Evolutionary conservation across 441 rosid species (phyloP), one percentile per base, ranked within the genome.

Genomic region (Gossypium trilobum): DNA sequence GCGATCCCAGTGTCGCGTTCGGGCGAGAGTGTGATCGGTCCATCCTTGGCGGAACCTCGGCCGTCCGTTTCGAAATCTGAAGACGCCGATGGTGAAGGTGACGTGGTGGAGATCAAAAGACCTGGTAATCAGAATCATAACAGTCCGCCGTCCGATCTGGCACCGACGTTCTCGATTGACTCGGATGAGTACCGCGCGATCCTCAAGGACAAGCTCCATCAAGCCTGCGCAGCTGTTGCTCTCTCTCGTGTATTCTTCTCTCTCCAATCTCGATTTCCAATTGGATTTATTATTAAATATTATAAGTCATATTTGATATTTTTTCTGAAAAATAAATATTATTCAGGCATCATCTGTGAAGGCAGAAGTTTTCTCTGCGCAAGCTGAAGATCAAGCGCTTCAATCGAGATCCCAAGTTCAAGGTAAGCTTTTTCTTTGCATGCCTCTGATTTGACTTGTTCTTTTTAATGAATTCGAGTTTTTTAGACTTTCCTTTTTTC

Each of bases 151-250:
- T 74, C 73, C 71, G 79, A 75, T 70, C 76, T 78, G 54, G n/a
- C 77, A 17, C 62, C 80, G 44, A 55, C 73, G 78, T 74, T 72
- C 57, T 70, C 77, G 65, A 69, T 73, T 76, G 83, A 81, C 70
- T 48, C 85, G 36, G 90, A 85, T 25, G 86, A 81, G 66, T 75
- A 80, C 75, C 88, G 11, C 51, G 89, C 83, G 70, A 50, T 80
- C 77, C 97, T 93, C 68, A 86, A 87, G 81, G 79, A 67, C 57
- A 83, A 81, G 79, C 93, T 91, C 59, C 85, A 91, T 59, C 83
- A 80, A 7, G 92, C 91, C 69, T 87, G 95, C 65, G 90, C 93
- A 71, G 93, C 85, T 61, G 89, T 81, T 14, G 85, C 90, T 78
- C 87, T 79, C 17, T 61, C 69, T 68, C 73, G 80, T 83, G 98